Conservation (phyloP, 441 rosid species). For the Populus hybrid region DNA sequence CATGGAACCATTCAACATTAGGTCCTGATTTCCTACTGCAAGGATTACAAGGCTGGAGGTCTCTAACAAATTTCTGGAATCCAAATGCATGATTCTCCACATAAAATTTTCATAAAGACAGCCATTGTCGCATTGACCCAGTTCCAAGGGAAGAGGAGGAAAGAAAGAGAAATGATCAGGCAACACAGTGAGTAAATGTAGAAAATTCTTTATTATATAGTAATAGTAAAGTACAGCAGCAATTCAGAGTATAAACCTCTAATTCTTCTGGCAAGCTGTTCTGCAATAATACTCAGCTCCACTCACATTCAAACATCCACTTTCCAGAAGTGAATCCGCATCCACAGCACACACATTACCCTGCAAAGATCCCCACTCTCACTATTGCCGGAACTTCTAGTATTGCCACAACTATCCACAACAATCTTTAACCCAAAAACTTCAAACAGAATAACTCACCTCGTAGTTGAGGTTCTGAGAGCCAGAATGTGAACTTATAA, state of each 20-base stretch:
- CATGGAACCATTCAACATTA: not conserved
- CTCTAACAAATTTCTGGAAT: not conserved
- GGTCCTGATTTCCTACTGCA: not conserved
- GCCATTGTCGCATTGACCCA: constrained; percentile 22
- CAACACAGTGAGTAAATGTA: constrained; percentile 6
- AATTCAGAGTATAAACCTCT: constrained; percentile 48
- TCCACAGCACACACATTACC: constrained; percentile 34
- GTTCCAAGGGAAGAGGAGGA: not conserved
- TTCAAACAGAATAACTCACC: constrained; percentile 53
- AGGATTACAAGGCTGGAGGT: not conserved
- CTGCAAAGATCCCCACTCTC: constrained; percentile 52
- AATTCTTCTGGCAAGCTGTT: constrained; percentile 45
- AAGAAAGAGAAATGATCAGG: not conserved
- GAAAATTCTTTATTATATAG: not conserved
- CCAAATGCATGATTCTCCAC: constrained; percentile 12
- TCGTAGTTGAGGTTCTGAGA: constrained; percentile 43
- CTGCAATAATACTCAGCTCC: constrained; percentile 26
- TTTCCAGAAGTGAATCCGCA: constrained; percentile 36
- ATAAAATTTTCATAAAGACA: constrained; percentile 7
- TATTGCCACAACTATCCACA: constrained; percentile 27
- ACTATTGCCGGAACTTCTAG: constrained; percentile 38
- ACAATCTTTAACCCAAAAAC: constrained; percentile 37
- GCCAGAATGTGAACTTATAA: constrained; percentile 34
- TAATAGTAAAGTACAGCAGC: constrained; percentile 10
- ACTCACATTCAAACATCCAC: constrained; percentile 30